Conservation (phyloP, 352 stramenopile species). For the Blastocystis sp. region DNA sequence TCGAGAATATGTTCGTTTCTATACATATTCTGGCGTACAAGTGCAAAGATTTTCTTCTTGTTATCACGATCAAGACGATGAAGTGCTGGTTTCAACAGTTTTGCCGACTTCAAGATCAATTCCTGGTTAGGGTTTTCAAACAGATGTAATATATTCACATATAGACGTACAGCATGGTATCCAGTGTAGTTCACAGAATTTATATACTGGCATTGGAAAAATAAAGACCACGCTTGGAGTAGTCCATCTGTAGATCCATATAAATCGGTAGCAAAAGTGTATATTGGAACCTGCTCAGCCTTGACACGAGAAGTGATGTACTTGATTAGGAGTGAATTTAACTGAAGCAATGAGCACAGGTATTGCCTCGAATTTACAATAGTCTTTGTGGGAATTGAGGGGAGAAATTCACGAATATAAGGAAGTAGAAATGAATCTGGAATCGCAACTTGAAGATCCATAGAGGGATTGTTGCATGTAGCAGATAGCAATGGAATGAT, state of each 20-base stretch:
- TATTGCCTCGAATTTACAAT: background rate
- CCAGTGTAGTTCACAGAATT: background rate
- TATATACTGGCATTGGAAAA: constrained; percentile 28
- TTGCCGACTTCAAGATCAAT: background rate
- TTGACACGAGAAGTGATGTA: background rate
- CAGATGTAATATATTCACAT: constrained; percentile 13
- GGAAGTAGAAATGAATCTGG: background rate
- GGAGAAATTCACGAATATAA: background rate
- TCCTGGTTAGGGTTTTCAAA: background rate
- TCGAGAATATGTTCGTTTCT: constrained; percentile 43
- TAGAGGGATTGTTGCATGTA: background rate
- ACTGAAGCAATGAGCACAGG: background rate
- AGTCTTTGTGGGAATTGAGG: background rate
- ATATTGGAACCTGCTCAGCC: background rate
- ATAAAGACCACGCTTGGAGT: background rate
- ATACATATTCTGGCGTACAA: background rate
- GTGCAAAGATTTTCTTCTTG: background rate
- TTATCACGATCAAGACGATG: background rate
- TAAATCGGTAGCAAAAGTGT: background rate
- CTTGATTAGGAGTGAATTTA: constrained; percentile 32
- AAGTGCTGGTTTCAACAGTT: background rate
- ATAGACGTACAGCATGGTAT: background rate
- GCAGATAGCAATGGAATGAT: constrained; percentile 32
- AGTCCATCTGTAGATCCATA: background rate
- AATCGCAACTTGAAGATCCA: background rate